These are phyloP conservation scores for Chytridiales sp. DNA, from an alignment of 371 early-diverging fungal genomes.

Conservation along the genomic window DNA sequence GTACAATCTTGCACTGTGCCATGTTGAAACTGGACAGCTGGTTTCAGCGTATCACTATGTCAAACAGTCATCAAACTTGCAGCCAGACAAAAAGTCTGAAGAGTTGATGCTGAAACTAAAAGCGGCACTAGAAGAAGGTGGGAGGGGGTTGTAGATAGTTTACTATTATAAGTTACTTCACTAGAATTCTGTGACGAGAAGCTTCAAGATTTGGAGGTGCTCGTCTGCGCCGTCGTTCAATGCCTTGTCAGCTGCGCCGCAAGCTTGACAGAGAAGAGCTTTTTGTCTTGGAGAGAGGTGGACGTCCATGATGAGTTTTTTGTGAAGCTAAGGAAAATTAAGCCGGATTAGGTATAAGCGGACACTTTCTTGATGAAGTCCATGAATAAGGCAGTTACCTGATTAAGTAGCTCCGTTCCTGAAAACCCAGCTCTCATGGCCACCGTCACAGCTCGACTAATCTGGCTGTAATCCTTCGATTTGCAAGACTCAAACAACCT, in stretches of 20 bases:
- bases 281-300: constrained; percentile 69
- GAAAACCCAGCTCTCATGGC: constrained; percentile 74
- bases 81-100: no score
- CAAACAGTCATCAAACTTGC: background rate
- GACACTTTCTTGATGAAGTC: background rate
- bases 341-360: background rate
- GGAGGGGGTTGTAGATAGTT: background rate
- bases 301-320: constrained; percentile 59
- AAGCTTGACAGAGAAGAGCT: constrained; percentile 57
- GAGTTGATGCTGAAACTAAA: background rate
- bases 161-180: background rate
- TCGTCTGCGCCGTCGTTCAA: constrained; percentile 89
- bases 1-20: constrained; percentile 7
- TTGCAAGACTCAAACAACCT: constrained; percentile 56
- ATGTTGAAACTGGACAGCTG: constrained; percentile 12
- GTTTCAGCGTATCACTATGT: constrained; percentile 5
- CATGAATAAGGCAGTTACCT: constrained; percentile 41
- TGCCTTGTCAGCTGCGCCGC: constrained; percentile 68
- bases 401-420: constrained; percentile 67
- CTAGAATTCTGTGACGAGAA: constrained; percentile 18
- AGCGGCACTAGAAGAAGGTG: no score
- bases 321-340: constrained; percentile 49
- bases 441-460: constrained; percentile 51
- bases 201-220: constrained; percentile 68
- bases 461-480: constrained; percentile 29